Conservation (phyloP, 345 rosid species). For the Kernera saxatilis region DNA sequence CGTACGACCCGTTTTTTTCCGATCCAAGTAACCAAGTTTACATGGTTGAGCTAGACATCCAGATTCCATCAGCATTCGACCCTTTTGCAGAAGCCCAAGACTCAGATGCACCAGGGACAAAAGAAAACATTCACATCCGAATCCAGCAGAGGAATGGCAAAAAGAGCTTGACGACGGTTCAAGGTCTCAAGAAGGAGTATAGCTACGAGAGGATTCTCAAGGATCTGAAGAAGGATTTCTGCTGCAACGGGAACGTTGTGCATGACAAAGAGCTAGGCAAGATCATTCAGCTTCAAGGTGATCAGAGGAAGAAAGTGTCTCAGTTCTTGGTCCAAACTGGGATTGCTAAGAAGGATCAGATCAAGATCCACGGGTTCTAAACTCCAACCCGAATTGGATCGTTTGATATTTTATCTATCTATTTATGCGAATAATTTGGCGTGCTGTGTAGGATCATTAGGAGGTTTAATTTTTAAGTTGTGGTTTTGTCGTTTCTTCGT, state of each 20-base stretch:
- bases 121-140: slow-evolving; percentile 64
- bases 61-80: slow-evolving; percentile 61
- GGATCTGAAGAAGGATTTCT: slow-evolving; percentile 73
- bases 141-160: slow-evolving; percentile 81
- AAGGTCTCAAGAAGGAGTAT: slow-evolving; percentile 61
- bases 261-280: slow-evolving; percentile 81
- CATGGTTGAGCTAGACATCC: slow-evolving; percentile 68
- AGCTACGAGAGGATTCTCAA: slow-evolving; percentile 75
- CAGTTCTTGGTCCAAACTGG: slow-evolving; percentile 58
- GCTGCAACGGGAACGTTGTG: slow-evolving; percentile 89
- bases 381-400: not conserved
- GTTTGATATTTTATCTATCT: not conserved
- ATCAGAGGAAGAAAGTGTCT: slow-evolving; percentile 77
- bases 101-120: slow-evolving; percentile 46
- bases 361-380: slow-evolving; percentile 85
- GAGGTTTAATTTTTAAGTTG: not conserved
- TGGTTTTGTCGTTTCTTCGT: not conserved
- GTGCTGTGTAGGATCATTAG: not conserved
- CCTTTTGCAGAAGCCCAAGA: slow-evolving; percentile 64
- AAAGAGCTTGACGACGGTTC: slow-evolving; percentile 72
- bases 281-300: slow-evolving; percentile 95
- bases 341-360: slow-evolving; percentile 64
- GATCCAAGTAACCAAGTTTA: slow-evolving; percentile 36
- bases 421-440: slow-evolving; percentile 3
- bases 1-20: not conserved